phyloP scores from a whole-genome alignment of 2,329 filamentous ascomycete species.

The Fusarium chaquense region DNA sequence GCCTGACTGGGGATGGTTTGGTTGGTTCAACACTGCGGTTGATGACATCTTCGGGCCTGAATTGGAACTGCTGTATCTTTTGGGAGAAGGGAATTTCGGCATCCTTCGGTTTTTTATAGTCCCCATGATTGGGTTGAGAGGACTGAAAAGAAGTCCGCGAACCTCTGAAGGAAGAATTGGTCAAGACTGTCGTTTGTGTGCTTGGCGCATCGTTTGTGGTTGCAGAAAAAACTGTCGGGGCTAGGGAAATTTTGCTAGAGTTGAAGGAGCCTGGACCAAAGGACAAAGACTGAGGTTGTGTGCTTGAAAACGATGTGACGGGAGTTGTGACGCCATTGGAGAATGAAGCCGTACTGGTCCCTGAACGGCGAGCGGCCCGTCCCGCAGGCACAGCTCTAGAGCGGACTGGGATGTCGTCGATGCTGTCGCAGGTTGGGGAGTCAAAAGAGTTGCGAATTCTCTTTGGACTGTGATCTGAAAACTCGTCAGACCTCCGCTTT shows the following conservation, averaged over 20 bases:
- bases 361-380: constrained; percentile 31
- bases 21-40: background rate
- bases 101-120: background rate
- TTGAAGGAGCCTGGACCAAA: constrained; percentile 45
- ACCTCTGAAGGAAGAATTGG: constrained; percentile 27
- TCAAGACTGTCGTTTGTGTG: constrained; percentile 52
- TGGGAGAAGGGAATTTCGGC: constrained; percentile 15
- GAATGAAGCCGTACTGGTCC: constrained; percentile 29
- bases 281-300: constrained; percentile 25
- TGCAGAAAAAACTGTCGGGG: constrained; percentile 53
- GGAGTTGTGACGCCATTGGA: constrained; percentile 18
- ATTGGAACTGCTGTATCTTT: constrained; percentile 19
- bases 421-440: constrained; percentile 5
- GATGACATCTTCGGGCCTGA: constrained; percentile 2
- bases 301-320: constrained; percentile 21
- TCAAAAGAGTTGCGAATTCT: constrained; percentile 32
- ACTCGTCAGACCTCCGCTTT: constrained; percentile 45
- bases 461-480: constrained; percentile 32
- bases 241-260: constrained; percentile 51
- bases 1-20: background rate
- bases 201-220: constrained; percentile 39
- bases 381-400: constrained; percentile 31
- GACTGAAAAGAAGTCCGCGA: constrained; percentile 1
- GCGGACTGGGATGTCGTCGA: constrained; percentile 43
- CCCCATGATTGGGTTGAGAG: background rate